These are phyloP conservation scores for Saccharomyces hybrid DNA, from an alignment of 1,139 yeast genomes.

Conservation along the genomic window DNA sequence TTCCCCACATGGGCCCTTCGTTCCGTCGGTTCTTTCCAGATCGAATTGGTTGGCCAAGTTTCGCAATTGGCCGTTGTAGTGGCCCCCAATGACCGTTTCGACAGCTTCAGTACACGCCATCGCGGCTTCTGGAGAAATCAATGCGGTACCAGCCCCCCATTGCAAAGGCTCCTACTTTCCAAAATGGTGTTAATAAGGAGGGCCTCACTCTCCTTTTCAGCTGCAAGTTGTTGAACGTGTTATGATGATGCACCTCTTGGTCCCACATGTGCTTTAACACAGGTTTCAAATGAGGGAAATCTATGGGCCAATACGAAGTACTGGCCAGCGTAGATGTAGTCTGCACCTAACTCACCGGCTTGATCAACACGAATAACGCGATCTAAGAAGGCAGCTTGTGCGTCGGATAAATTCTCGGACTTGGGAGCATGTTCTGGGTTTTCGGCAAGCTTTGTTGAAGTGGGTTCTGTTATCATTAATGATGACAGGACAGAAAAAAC, in stretches of 20 bases:
- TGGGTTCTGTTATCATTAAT: slow-evolving; percentile 7
- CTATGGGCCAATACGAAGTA: slow-evolving; percentile 64
- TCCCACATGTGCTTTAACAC: slow-evolving; percentile 95
- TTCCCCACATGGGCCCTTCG: slow-evolving; percentile 44
- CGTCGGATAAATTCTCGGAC: slow-evolving; percentile 38
- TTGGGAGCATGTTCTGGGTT: slow-evolving; percentile 7
- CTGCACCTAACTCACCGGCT: slow-evolving; percentile 98
- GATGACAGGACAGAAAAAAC: slow-evolving; percentile 12
- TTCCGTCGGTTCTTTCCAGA: slow-evolving; percentile 39
- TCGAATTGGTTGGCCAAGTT: slow-evolving; percentile 57
- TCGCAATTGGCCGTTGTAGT: slow-evolving; percentile 84
- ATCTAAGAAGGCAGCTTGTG: slow-evolving; percentile 65
- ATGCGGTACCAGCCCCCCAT: slow-evolving; percentile 88
- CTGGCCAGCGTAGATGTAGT: slow-evolving; percentile 88
- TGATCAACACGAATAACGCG: slow-evolving; percentile 86
- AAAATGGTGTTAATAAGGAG: slow-evolving; percentile 77
- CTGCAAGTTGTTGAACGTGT: slow-evolving; percentile 74
- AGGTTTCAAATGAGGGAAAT: slow-evolving; percentile 65
- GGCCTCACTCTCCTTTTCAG: slow-evolving; percentile 78
- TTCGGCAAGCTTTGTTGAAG: slow-evolving; percentile 5
- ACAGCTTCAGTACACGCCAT: slow-evolving; percentile 99
- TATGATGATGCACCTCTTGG: slow-evolving; percentile 86
- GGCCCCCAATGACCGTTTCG: slow-evolving; percentile 95
- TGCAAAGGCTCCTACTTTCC: slow-evolving; percentile 86
- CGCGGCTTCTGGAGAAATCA: slow-evolving; percentile 88